phyloP scores from a whole-genome alignment of 306 rosid species.

The Sechiopsis laciniata region DNA sequence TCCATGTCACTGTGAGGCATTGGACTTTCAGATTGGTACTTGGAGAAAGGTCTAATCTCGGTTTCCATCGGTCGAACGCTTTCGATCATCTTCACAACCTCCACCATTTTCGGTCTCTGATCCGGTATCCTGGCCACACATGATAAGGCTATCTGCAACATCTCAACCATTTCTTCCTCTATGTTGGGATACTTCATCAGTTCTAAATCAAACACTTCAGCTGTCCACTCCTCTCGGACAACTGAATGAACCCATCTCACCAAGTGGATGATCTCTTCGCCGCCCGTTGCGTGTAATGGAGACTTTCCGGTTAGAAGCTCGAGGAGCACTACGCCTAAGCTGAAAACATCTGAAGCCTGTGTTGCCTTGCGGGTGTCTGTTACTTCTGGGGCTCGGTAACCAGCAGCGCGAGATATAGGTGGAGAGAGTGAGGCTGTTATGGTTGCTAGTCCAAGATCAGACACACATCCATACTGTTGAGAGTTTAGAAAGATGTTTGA shows the following conservation, averaged over 20 bases:
- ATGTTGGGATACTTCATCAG: conserved; percentile 75
- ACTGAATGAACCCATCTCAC: conserved; percentile 99
- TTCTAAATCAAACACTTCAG: conserved; percentile 85
- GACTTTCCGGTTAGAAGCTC: conserved; percentile 91
- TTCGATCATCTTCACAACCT: conserved; percentile 62
- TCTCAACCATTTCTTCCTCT: conserved; percentile 96
- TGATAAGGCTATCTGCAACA: conserved; percentile 81
- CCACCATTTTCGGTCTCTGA: conserved; percentile 67
- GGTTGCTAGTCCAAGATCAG: conserved; percentile 76
- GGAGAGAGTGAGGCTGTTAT: conserved; percentile 64
- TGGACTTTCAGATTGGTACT: conserved; percentile 41
- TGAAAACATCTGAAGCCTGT: conserved; percentile 70
- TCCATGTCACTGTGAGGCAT: conserved; percentile 23
- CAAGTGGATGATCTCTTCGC: conserved; percentile 81
- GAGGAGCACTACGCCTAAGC: conserved; percentile 81
- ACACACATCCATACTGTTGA: conserved; percentile 56
- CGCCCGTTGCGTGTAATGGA: conserved; percentile 68
- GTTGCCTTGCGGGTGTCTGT: conserved; percentile 77
- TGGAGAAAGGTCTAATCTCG: conserved; percentile 41
- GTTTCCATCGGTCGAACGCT: conserved; percentile 49
- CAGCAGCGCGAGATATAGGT: conserved; percentile 73
- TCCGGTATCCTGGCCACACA: conserved; percentile 79
- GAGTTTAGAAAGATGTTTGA: conserved; percentile 67
- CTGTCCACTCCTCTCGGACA: conserved; percentile 25
- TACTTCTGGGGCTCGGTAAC: conserved; percentile 90